A percentile compares a stretch with the other conserved stretches of the same genome.
phyloP scores from a whole-genome alignment of 2,329 filamentous ascomycete genomes.

The Colletotrichum melonis region DNA sequence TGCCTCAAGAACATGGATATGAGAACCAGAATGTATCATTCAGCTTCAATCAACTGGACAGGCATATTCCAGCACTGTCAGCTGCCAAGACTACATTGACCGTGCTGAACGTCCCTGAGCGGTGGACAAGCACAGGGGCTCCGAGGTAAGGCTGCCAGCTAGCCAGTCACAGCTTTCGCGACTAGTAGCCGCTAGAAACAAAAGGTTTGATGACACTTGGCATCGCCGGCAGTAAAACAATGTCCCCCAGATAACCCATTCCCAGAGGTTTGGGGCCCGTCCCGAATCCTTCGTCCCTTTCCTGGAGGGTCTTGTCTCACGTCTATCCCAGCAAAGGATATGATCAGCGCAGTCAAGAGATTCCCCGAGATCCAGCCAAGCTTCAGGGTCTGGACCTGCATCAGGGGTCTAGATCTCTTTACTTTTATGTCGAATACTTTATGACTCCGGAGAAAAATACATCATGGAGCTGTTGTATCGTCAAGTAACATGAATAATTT shows the following conservation, averaged over 20 bases:
- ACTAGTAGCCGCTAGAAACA: not conserved
- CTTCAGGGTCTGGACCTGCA: not conserved
- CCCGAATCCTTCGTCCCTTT: not conserved
- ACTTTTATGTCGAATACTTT: too few relatives aligned
- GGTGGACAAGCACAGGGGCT: too few relatives aligned
- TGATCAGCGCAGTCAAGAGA: constrained; percentile 1
- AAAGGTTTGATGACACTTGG: not conserved
- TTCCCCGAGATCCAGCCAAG: not conserved
- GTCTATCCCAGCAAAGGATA: not conserved
- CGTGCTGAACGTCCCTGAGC: too few relatives aligned
- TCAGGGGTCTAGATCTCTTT: not conserved
- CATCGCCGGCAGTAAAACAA: not conserved
- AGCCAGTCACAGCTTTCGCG: not conserved
- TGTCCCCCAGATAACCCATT: not conserved
- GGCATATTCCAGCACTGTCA: too few relatives aligned
- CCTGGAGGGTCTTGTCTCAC: not conserved
- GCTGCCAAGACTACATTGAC: too few relatives aligned
- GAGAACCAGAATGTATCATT: too few relatives aligned
- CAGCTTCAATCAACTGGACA: too few relatives aligned
- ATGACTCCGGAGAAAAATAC: not conserved
- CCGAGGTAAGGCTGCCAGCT: too few relatives aligned
- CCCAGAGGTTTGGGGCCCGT: not conserved
- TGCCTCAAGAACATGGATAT: too few relatives aligned
- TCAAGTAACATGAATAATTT: too few relatives aligned
- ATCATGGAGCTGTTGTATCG: not conserved